A percentile compares a stretch with the other conserved stretches of the same genome.
Conservation (phyloP, 371 early-diverging fungal species). For the Funneliformis caledonium region DNA sequence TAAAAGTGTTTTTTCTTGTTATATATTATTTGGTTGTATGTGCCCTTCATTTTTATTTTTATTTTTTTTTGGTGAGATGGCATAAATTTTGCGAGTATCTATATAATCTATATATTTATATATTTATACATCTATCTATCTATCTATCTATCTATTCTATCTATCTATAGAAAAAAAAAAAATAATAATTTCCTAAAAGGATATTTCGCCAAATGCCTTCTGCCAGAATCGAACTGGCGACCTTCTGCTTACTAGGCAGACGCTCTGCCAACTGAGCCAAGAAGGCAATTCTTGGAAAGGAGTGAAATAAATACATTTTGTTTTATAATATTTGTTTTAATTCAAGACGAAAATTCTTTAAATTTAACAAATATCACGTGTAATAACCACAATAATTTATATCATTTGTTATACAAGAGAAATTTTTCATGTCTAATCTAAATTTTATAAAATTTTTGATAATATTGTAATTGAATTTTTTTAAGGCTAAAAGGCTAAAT, state of each 20-base stretch:
- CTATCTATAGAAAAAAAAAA: background rate
- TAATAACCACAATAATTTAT: too few relatives aligned
- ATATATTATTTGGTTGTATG: background rate
- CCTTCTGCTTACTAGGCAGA: conserved; percentile 64
- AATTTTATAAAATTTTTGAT: too few relatives aligned
- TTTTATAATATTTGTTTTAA: background rate
- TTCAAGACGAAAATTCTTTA: too few relatives aligned
- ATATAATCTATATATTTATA: background rate
- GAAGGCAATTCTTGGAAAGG: conserved; percentile 17
- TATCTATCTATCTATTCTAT: too few relatives aligned
- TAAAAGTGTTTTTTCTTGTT: background rate
- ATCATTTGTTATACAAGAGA: too few relatives aligned
- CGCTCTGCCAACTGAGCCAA: conserved; percentile 65
- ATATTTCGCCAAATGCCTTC: conserved; percentile 42
- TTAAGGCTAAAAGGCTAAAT: too few relatives aligned
- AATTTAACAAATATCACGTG: too few relatives aligned
- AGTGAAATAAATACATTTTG: background rate
- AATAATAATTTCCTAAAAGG: background rate
- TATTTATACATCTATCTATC: too few relatives aligned
- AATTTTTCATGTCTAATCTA: too few relatives aligned
- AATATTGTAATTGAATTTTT: too few relatives aligned
- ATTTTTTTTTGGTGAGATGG: background rate
- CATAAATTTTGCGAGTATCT: background rate
- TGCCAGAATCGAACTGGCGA: conserved; percentile 58
- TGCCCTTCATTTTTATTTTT: background rate